A percentile compares a stretch with the other conserved stretches of the same genome.
These are phyloP conservation scores for Citeromyces nyonsensis DNA, from an alignment of 805 yeast species.

Conservation along the genomic window DNA sequence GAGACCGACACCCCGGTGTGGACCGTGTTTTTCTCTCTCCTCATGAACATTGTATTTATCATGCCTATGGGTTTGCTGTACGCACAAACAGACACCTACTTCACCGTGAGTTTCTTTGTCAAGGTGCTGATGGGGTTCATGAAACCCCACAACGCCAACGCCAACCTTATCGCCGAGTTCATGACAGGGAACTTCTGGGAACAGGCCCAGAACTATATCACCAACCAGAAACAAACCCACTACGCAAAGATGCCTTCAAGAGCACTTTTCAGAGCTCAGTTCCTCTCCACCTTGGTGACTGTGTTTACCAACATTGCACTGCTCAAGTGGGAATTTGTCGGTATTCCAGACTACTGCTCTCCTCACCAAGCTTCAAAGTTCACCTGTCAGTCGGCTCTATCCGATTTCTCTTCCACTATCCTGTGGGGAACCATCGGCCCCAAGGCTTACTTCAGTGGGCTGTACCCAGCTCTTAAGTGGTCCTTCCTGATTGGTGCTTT, in stretches of 20 bases:
- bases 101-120: too few species aligned
- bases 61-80: too few species aligned
- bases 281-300: constrained; percentile 27
- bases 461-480: constrained; percentile 38
- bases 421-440: constrained; percentile 63
- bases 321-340: constrained; percentile 22
- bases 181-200: constrained; percentile 53
- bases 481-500: constrained; percentile 45
- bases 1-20: neutral
- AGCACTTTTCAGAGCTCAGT: constrained; percentile 36
- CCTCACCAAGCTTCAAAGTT: constrained; percentile 25
- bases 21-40: neutral
- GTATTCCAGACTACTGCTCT: constrained; percentile 24
- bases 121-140: too few species aligned
- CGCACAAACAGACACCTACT: too few species aligned
- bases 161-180: constrained; percentile 44
- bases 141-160: too few species aligned
- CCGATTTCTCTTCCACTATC: constrained; percentile 39
- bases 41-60: neutral
- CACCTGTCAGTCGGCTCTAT: constrained; percentile 26
- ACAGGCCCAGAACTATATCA: constrained; percentile 37
- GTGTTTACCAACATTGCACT: constrained; percentile 20
- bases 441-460: constrained; percentile 32
- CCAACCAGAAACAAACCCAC: constrained; percentile 48
- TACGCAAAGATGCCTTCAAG: constrained; percentile 52